Conservation (phyloP, 257 asterid genomes). For the Nicotiana sylvestris region DNA sequence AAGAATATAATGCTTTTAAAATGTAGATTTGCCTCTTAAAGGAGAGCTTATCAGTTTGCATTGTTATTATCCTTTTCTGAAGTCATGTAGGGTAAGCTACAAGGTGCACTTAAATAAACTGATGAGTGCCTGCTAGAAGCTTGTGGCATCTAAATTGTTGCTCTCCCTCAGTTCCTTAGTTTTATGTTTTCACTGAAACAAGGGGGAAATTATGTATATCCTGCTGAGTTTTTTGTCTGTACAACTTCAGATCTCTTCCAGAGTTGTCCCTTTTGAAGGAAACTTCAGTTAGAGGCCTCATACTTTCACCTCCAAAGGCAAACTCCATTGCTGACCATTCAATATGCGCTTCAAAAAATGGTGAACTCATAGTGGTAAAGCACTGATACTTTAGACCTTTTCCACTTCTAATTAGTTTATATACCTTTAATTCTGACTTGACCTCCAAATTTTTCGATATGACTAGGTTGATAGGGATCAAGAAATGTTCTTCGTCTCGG, state of each 20-base stretch:
- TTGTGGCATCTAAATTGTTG: background rate
- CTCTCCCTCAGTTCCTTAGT: background rate
- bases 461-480: constrained; percentile 72
- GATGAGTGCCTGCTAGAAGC: background rate
- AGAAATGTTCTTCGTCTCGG: constrained; percentile 69
- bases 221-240: background rate
- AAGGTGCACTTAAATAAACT: background rate
- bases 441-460: constrained; percentile 8
- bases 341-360: constrained; percentile 62
- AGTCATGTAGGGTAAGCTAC: background rate
- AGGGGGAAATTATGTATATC: background rate
- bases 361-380: constrained; percentile 69
- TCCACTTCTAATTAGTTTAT: background rate
- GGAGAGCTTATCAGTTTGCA: background rate
- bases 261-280: constrained; percentile 78
- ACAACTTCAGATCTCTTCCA: constrained; percentile 73
- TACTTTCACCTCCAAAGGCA: constrained; percentile 44
- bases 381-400: background rate
- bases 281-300: constrained; percentile 61
- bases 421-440: constrained; percentile 12
- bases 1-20: background rate
- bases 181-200: background rate
- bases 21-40: constrained; percentile 5
- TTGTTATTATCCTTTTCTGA: background rate
- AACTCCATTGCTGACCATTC: constrained; percentile 38